phyloP scores from a whole-genome alignment of 805 yeast genomes.

The Isabelozyma heimii region DNA sequence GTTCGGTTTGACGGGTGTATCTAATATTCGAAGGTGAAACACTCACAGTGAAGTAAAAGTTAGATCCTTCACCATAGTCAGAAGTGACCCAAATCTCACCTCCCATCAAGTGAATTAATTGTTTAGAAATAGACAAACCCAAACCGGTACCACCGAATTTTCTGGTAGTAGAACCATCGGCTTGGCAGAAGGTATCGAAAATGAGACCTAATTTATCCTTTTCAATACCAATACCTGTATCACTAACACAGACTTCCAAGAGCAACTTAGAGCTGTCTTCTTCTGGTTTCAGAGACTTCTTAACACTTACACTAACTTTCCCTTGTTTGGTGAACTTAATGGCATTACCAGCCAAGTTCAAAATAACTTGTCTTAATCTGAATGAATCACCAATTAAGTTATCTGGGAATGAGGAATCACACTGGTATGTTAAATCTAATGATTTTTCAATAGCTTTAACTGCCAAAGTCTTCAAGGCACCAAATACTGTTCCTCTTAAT shows the following conservation, averaged over 20 bases:
- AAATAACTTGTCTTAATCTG: slow-evolving; percentile 81
- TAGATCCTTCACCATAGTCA: slow-evolving; percentile 75
- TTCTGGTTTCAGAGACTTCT: slow-evolving; percentile 42
- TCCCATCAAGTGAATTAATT: slow-evolving; percentile 86
- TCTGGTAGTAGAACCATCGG: slow-evolving; percentile 90
- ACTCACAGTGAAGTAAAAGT: slow-evolving; percentile 76
- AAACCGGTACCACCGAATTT: slow-evolving; percentile 93
- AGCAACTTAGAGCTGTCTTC: slow-evolving; percentile 43
- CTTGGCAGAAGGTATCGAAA: slow-evolving; percentile 88
- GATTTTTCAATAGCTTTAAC: slow-evolving; percentile 88
- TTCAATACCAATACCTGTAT: slow-evolving; percentile 88
- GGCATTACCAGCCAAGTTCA: slow-evolving; percentile 86
- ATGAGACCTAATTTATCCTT: slow-evolving; percentile 81
- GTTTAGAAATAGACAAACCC: slow-evolving; percentile 84
- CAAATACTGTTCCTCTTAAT: slow-evolving; percentile 82
- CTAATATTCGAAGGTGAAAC: slow-evolving; percentile 71
- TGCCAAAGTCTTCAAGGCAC: slow-evolving; percentile 84
- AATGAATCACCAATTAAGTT: slow-evolving; percentile 85
- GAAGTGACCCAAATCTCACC: slow-evolving; percentile 93
- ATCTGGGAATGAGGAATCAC: slow-evolving; percentile 86
- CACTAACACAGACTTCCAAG: slow-evolving; percentile 82
- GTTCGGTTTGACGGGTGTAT: slow-evolving; percentile 63
- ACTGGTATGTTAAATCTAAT: slow-evolving; percentile 73
- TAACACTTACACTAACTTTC: slow-evolving; percentile 73
- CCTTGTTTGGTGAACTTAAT: slow-evolving; percentile 84